Percentiles rank a stretch among this genome's conserved stretches.
Evolutionary conservation across 352 stramenopile species (phyloP).

Genomic region (Pythium rishiriense): DNA sequence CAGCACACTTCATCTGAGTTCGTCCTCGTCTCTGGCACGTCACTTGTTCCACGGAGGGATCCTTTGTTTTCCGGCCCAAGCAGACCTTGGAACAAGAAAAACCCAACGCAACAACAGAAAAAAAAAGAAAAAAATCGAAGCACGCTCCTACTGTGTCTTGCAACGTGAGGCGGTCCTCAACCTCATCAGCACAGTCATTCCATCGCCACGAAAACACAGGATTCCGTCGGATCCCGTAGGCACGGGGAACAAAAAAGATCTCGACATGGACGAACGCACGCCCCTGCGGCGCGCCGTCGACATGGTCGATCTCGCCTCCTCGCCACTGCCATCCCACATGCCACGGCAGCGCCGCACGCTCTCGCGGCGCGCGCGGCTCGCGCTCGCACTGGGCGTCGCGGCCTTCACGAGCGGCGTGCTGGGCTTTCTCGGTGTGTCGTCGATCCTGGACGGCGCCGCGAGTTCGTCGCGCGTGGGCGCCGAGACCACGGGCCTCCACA

Average conservation of each 20-base stretch:
- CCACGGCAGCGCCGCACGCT: conserved; percentile 1
- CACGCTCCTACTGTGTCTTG: no score
- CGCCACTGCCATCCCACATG: conserved; percentile 2
- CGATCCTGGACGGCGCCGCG: not conserved
- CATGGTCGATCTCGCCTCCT: conserved; percentile 20
- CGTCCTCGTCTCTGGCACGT: not conserved
- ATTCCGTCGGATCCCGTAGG: no score
- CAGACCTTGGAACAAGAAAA: not conserved
- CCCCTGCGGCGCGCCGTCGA: conserved; percentile 39
- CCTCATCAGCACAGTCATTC: no score
- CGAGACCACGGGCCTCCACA: not conserved
- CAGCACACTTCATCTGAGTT: conserved; percentile 1
- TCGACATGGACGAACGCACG: conserved; percentile 46
- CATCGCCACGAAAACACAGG: no score
- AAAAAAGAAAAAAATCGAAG: not conserved
- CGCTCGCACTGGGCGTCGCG: not conserved
- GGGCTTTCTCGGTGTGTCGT: not conserved
- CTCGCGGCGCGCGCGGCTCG: conserved; percentile 12
- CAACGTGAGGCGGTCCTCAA: no score
- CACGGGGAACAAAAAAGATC: not conserved
- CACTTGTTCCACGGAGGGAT: not conserved
- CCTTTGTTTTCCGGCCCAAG: not conserved
- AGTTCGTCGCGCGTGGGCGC: not conserved
- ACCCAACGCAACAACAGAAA: no score
- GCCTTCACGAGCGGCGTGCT: conserved; percentile 4